These are phyloP conservation scores for Trifolium fragiferum DNA, from an alignment of 306 rosid species.

Conservation along the genomic window DNA sequence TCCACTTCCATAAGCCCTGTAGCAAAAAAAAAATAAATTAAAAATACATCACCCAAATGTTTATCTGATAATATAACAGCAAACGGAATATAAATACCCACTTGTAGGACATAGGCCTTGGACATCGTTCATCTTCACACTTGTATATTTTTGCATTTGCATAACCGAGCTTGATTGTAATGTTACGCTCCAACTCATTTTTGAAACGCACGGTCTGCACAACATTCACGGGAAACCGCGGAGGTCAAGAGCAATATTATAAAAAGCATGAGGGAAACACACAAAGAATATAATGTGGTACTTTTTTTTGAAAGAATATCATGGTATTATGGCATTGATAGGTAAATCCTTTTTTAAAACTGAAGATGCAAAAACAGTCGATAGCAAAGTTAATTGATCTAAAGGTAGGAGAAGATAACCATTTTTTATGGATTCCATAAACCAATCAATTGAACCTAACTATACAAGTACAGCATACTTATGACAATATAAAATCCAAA, in stretches of 20 bases:
- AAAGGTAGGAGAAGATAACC: conserved; percentile 12
- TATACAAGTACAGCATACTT: background rate
- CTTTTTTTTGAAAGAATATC: background rate
- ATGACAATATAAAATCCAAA: conserved; percentile 15
- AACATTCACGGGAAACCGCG: conserved; percentile 29
- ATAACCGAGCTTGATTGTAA: conserved; percentile 96
- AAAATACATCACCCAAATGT: too few species aligned
- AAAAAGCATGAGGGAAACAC: background rate
- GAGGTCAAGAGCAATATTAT: conserved; percentile 2
- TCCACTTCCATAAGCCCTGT: conserved; percentile 98
- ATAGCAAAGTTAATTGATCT: conserved; percentile 5
- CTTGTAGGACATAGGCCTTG: conserved; percentile 95
- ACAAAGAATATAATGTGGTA: background rate
- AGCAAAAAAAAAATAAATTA: too few species aligned
- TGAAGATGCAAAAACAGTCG: background rate
- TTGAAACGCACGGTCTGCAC: conserved; percentile 92
- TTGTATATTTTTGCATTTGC: conserved; percentile 91
- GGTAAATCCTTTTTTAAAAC: background rate
- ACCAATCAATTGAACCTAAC: conserved; percentile 13
- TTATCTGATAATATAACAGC: conserved; percentile 7
- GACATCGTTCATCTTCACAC: conserved; percentile 94
- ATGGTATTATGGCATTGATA: background rate
- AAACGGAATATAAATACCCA: conserved; percentile 48
- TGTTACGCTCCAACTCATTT: conserved; percentile 95
- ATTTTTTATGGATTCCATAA: background rate